Evolutionary conservation across 768 basidiomycete genomes (phyloP).

Genomic region (Roridomyces roridus): DNA sequence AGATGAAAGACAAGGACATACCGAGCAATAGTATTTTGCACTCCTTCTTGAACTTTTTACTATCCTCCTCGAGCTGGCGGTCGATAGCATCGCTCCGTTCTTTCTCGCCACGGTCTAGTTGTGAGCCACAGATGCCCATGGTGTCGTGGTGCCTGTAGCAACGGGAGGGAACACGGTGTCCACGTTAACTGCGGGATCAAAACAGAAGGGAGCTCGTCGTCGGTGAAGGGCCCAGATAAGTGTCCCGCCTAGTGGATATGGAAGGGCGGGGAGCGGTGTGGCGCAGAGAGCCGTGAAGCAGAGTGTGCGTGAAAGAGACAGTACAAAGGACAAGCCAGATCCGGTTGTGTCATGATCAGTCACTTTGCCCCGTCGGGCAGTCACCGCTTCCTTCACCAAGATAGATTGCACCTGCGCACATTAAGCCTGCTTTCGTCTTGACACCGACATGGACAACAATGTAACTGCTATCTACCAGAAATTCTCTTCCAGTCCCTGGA

Average conservation of each 20-base stretch:
- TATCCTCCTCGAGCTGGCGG: constrained; percentile 61
- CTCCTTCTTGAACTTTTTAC: constrained; percentile 59
- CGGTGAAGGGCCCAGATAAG: no score
- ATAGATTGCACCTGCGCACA: no score
- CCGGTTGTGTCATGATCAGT: neutral
- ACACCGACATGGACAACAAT: no score
- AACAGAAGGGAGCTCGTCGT: neutral
- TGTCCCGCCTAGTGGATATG: neutral
- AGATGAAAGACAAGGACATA: constrained; percentile 6
- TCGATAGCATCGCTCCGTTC: constrained; percentile 55
- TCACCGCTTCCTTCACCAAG: no score
- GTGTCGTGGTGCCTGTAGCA: neutral
- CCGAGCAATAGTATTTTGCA: constrained; percentile 69
- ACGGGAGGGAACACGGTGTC: no score
- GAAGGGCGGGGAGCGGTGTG: neutral
- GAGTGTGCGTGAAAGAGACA: neutral
- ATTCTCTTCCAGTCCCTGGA: no score
- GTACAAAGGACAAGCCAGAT: constrained; percentile 8
- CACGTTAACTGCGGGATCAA: neutral
- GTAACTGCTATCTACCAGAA: no score
- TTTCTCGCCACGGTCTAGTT: constrained; percentile 17
- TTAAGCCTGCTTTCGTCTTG: no score
- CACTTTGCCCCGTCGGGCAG: no score
- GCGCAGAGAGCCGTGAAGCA: neutral
- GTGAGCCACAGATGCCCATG: constrained; percentile 24